Base-by-base conservation (phyloP, 2,329 filamentous ascomycete genomes). In the Diaporthe caulivora region DNA sequence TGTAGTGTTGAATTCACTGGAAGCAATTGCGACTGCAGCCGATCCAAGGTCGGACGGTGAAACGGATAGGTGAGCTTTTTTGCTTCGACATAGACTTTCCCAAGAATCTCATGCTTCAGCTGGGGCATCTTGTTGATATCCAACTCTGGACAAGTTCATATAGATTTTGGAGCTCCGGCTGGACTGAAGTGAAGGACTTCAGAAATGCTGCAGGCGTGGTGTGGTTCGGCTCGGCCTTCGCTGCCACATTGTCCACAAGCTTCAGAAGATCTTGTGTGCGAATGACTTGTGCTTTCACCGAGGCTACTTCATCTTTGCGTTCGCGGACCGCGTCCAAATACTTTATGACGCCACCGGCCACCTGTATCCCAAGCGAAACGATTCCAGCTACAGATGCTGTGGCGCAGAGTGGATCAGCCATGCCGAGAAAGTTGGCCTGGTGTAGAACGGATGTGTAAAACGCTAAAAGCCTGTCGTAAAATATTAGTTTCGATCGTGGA, bases 31-130 rank as follows among this genome's bases (percentile, higher is more conserved):
- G 65, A 47, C 24, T 44, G 34, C 37, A 69, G 31, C 18, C 51
- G 31, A 34, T 55, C 65, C 34, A 69, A 13, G 9, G 51, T 57
- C 51, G 51, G 51, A 24, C 51, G 65, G 15, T 57, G 65, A 13
- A 69, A 69, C 17, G 65, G 65, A 34, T 69, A 69, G 3, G 65
- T 69, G 13, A 69, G 51, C 65, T 44, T 69, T 24, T 69, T 69
- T 4, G 65, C 51, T 34, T 57, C 51, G 7, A 34, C n/a, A 47
- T 10, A 31, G 3, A 47, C 34, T 15, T 57, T 57, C 34, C 18
- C 65, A n/a, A 47, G 13, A 13, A 44, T 24, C 26, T 42, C 65
- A 13, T 69, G 65, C 3, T 5, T 69, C 21, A 34, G 11, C 4
- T 7, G 26, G 24, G 13, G 34, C 26, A 9, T 0, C 4, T 21